These are phyloP conservation scores for Coprinopsis strossmayeri DNA, from an alignment of 768 basidiomycete species.

Conservation along the genomic window DNA sequence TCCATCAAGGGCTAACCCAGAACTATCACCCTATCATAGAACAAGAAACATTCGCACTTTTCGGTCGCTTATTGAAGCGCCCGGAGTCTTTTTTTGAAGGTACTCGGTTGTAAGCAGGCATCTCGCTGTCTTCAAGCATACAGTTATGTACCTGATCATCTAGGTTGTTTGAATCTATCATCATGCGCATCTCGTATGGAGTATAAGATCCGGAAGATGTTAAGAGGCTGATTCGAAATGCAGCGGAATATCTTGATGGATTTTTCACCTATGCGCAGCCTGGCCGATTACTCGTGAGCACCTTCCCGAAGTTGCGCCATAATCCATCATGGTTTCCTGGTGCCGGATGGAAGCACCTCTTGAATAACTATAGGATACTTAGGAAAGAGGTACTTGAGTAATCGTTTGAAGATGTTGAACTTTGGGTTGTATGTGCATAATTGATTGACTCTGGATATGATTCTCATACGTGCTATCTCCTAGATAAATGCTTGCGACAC, in stretches of 20 bases:
- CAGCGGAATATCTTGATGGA: neutral
- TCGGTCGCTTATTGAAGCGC: conserved; percentile 14
- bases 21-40: conserved; percentile 20
- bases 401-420: conserved; percentile 3
- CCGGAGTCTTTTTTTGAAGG: conserved; percentile 19
- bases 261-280: neutral
- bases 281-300: conserved; percentile 9
- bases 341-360: conserved; percentile 8
- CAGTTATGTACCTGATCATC: neutral
- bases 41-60: conserved; percentile 17
- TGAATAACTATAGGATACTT: neutral
- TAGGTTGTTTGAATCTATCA: conserved; percentile 11
- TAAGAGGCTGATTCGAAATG: neutral
- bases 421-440: neutral
- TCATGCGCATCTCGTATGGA: conserved; percentile 9
- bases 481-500: no score
- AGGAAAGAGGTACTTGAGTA: neutral
- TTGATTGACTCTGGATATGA: no score
- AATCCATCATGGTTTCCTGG: conserved; percentile 14
- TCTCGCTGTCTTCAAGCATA: neutral
- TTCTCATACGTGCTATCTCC: no score
- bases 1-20: conserved; percentile 17
- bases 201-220: neutral
- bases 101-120: conserved; percentile 13
- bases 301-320: conserved; percentile 6